Percentiles rank a stretch among this genome's conserved stretches.
phyloP scores from a whole-genome alignment of 2,329 filamentous ascomycete species.

The Hypoxylon sp. region DNA sequence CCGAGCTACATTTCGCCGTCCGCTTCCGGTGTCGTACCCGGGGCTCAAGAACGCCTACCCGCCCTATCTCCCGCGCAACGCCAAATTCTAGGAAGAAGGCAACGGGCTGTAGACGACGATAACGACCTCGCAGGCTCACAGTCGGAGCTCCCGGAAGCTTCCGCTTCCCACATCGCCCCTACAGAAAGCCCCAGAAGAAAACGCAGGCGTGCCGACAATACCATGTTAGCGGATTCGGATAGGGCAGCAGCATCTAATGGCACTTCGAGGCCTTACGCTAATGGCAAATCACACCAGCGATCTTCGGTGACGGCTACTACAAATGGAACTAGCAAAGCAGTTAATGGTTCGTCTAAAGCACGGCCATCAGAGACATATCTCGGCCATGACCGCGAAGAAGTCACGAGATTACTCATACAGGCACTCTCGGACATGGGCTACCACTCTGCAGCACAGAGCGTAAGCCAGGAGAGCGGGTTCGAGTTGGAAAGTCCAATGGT shows the following conservation, averaged over 20 bases:
- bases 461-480: slow-evolving; percentile 87
- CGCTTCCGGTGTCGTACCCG: slow-evolving; percentile 34
- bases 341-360: slow-evolving; percentile 69
- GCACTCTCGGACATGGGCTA: slow-evolving; percentile 92
- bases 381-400: slow-evolving; percentile 92
- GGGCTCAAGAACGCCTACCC: slow-evolving; percentile 23
- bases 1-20: slow-evolving; percentile 47
- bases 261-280: slow-evolving; percentile 66
- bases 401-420: slow-evolving; percentile 93
- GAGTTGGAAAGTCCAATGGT: slow-evolving; percentile 89
- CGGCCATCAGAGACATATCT: slow-evolving; percentile 69
- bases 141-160: slow-evolving; percentile 46
- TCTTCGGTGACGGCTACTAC: slow-evolving; percentile 56
- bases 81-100: slow-evolving; percentile 70
- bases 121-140: slow-evolving; percentile 45
- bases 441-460: slow-evolving; percentile 77
- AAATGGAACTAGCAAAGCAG: slow-evolving; percentile 66
- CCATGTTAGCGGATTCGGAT: slow-evolving; percentile 75
- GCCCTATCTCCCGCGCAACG: slow-evolving; percentile 40
- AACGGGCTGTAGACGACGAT: slow-evolving; percentile 63
- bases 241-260: slow-evolving; percentile 67
- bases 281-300: slow-evolving; percentile 69
- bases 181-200: slow-evolving; percentile 63
- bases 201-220: slow-evolving; percentile 70
- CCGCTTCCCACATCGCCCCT: slow-evolving; percentile 42